Evolutionary conservation across 768 basidiomycete genomes (phyloP).

Genomic region (Boletellus ananiceps): DNA sequence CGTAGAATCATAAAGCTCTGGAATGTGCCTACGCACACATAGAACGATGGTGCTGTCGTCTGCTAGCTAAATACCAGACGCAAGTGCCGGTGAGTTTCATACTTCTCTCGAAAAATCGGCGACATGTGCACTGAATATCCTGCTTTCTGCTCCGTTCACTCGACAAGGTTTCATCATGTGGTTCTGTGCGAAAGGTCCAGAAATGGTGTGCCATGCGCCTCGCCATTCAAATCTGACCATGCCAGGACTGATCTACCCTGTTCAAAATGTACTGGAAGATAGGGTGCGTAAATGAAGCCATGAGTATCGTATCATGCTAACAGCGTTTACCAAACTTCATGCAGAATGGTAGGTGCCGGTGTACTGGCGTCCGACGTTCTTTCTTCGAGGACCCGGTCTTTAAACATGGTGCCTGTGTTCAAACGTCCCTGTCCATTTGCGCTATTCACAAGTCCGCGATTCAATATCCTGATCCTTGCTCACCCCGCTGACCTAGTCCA

Average conservation of each 20-base stretch:
- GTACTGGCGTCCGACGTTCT: not conserved
- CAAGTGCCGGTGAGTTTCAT: conserved; percentile 13
- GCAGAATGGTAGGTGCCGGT: not conserved
- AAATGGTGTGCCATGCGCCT: not conserved
- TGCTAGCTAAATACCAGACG: conserved; percentile 15
- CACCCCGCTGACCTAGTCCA: not conserved
- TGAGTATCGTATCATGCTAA: not conserved
- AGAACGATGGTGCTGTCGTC: not conserved
- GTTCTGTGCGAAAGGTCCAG: not conserved
- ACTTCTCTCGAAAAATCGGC: conserved; percentile 2
- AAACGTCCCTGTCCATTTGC: not conserved
- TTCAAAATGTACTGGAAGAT: not conserved
- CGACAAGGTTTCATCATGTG: not conserved
- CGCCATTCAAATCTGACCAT: fast-evolving
- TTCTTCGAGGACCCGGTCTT: not conserved
- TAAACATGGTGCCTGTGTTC: not conserved
- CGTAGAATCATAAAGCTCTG: not conserved
- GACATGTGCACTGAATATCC: conserved; percentile 14
- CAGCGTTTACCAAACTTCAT: not conserved
- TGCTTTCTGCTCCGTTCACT: conserved; percentile 7
- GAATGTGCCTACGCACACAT: not conserved
- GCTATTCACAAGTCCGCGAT: not conserved
- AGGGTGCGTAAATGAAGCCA: not conserved
- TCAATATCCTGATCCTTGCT: not conserved
- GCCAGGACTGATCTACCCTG: conserved; percentile 6